Percentiles rank a stretch among this genome's conserved stretches.
phyloP scores from a whole-genome alignment of 2,329 filamentous ascomycete genomes.

The Colletotrichum tamarilloi region DNA sequence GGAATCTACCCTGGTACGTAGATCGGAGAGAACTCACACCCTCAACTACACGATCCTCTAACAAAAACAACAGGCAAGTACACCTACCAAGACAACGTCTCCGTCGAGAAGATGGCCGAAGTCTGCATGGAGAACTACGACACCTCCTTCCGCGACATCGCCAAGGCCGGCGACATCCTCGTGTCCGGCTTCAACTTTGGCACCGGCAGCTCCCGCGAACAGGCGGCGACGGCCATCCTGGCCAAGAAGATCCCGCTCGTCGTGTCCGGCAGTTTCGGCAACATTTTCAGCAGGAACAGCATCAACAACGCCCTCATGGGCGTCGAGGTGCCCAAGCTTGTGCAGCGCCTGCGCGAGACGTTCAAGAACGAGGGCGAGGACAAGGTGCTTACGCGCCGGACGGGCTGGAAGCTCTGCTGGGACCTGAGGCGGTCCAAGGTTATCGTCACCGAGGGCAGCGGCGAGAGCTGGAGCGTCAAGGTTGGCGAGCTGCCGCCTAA shows the following conservation, averaged over 20 bases:
- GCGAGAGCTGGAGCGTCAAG: conserved; percentile 79
- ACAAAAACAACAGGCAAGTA: conserved; percentile 63
- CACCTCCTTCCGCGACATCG: conserved; percentile 70
- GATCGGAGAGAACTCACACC: conserved; percentile 59
- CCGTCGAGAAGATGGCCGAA: conserved; percentile 82
- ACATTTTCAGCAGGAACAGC: conserved; percentile 83
- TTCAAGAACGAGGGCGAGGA: conserved; percentile 59
- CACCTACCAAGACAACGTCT: conserved; percentile 89
- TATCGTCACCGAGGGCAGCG: conserved; percentile 74
- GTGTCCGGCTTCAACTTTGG: conserved; percentile 93
- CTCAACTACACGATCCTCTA: conserved; percentile 45
- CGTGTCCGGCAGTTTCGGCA: conserved; percentile 83
- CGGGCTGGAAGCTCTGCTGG: conserved; percentile 87
- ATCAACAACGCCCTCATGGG: conserved; percentile 85
- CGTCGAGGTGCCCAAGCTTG: conserved; percentile 75
- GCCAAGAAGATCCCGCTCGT: conserved; percentile 85
- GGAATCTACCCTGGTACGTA: conserved; percentile 81
- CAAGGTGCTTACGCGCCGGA: conserved; percentile 75
- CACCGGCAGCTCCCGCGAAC: conserved; percentile 82
- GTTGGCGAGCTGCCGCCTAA: conserved; percentile 87
- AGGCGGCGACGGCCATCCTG: conserved; percentile 88
- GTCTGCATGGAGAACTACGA: conserved; percentile 98
- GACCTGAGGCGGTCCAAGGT: conserved; percentile 80
- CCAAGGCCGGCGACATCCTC: conserved; percentile 80
- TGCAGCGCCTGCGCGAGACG: conserved; percentile 72